Evolutionary conservation across 2,329 filamentous ascomycete genomes (phyloP).

Genomic region (Alternaria gansuensis): DNA sequence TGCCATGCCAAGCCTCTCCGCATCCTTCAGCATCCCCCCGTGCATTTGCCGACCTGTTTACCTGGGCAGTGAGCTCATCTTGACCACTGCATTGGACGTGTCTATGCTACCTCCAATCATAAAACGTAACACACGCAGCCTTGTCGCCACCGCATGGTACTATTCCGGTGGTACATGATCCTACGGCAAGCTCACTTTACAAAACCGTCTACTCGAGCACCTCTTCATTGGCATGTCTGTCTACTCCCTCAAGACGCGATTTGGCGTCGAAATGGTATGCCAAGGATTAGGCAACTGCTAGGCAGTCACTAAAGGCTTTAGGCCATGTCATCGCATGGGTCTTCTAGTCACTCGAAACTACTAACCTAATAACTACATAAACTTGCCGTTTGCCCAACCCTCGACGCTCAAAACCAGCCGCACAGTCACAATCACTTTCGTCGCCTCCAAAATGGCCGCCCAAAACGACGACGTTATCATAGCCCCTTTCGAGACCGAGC

Average conservation of each 20-base stretch:
- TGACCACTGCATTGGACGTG: not conserved
- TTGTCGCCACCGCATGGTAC: not conserved
- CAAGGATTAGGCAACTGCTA: slow-evolving; percentile 5
- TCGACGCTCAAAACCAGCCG: not conserved
- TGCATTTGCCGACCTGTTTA: not conserved
- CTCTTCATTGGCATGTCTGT: not conserved
- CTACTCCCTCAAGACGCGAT: not conserved
- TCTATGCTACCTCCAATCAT: not conserved
- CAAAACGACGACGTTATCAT: slow-evolving; percentile 26
- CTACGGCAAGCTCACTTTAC: not conserved
- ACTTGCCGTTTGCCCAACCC: not conserved
- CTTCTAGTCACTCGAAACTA: slow-evolving; percentile 10
- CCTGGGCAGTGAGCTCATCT: not conserved
- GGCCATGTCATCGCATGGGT: slow-evolving; percentile 8
- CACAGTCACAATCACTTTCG: not conserved
- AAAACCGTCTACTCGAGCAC: not conserved
- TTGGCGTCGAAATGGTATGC: not conserved
- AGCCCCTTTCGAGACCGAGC: slow-evolving; percentile 32
- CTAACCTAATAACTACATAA: slow-evolving; percentile 1
- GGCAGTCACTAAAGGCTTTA: not conserved
- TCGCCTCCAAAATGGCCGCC: slow-evolving; percentile 23
- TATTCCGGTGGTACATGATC: too few relatives aligned
- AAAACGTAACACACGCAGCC: not conserved
- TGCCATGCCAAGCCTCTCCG: slow-evolving; percentile 2
- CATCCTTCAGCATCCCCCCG: not conserved